Evolutionary conservation across 208 protist genomes (phyloP), one percentile per base, ranked within the genome.

Genomic region (Acanthamoeba triangularis): DNA sequence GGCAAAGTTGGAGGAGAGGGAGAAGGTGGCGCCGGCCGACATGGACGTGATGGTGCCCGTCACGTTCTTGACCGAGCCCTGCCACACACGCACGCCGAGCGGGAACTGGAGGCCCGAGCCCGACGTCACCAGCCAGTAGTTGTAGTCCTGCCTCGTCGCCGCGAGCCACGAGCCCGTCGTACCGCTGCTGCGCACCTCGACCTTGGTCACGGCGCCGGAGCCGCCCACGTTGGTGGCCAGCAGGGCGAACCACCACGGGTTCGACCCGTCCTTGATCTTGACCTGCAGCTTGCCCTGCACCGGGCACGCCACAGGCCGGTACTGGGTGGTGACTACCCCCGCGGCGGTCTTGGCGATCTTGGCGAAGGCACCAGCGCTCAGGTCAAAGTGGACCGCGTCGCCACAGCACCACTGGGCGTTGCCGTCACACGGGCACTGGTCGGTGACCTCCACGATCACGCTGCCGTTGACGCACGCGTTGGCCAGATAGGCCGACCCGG

Each of bases 61-160:
- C 18, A 92, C n/a, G 33, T 25, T 69, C 59, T 92, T 72, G 56
- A 56, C 18, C 13, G 20, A 18, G 85, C 63, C 85, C 37, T 92
- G 54, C 59, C 35, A 76, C 28, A 92, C 85, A 35, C 85, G 85
- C 30, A 92, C 61, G 41, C 63, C 59, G 20, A 74, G n/a, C 23
- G 85, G 85, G 52, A 54, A 37, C 85, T 74, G 7, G 7, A 92
- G 65, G 52, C 85, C 85, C 13, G 85, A 47, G 59, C 85, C 61
- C 30, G 85, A 92, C 33, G 54, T 74, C 23, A 14, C 59, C n/a
- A 92, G 18, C 85, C 85, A 92, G 85, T 92, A 92, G 85, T 92
- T 92, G 85, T 92, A 92, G 85, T 30, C 28, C 59, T 92, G 85
- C 10, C 85, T 28, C 20, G 5, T 11, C 59, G 33, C 33, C 20